Conservation (phyloP, 164 flowering plant genomes). For the Echeveria elegans region DNA sequence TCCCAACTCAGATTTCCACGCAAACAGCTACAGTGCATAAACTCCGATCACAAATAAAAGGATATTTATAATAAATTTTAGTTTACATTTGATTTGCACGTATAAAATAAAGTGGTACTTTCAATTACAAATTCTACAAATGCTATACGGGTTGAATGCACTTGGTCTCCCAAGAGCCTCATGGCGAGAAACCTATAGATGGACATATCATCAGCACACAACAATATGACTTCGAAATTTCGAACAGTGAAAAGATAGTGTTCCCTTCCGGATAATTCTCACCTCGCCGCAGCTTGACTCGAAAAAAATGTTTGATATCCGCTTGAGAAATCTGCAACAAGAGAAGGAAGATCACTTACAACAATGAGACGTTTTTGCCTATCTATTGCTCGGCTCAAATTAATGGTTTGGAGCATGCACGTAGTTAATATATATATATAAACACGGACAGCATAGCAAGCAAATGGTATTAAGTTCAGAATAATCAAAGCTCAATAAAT, state of each 20-base stretch:
- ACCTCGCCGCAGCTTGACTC: slow-evolving; percentile 45
- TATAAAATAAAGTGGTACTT: slow-evolving; percentile 13
- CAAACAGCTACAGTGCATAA: neutral
- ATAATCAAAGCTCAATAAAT: neutral
- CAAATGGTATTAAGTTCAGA: neutral
- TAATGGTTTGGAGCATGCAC: neutral
- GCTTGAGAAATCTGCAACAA: slow-evolving; percentile 34
- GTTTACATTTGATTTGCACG: neutral
- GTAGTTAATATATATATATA: too few relatives aligned
- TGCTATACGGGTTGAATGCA: slow-evolving; percentile 75
- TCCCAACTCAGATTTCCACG: neutral
- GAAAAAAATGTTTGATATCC: slow-evolving; percentile 37
- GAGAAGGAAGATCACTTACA: neutral
- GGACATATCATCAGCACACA: slow-evolving; percentile 3
- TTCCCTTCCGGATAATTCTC: neutral
- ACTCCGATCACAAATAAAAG: neutral
- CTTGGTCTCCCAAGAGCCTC: slow-evolving; percentile 73
- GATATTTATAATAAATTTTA: neutral
- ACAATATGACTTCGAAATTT: neutral
- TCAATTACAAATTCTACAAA: slow-evolving; percentile 67
- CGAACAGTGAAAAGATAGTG: neutral
- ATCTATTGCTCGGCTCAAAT: neutral
- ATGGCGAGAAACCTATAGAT: slow-evolving; percentile 56
- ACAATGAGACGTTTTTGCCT: neutral
- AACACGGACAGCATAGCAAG: too few relatives aligned